phyloP scores from a whole-genome alignment of 306 rosid genomes.

The Lagenaria siceraria region DNA sequence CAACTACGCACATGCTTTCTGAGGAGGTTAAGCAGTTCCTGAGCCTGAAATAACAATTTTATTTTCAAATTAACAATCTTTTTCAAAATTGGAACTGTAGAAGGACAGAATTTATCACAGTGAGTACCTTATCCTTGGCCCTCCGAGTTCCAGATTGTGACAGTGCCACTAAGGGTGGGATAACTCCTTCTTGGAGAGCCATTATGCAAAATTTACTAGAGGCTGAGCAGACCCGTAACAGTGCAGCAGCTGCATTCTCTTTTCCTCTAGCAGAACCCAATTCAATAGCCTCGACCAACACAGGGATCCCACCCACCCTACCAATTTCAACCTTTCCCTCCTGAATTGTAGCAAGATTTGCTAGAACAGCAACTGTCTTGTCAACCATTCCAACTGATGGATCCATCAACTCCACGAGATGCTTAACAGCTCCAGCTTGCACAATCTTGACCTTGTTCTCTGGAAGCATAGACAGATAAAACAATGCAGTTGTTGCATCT shows the following conservation, averaged over 20 bases:
- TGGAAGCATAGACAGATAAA: constrained; percentile 74
- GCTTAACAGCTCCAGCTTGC: constrained; percentile 86
- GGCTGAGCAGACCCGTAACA: constrained; percentile 63
- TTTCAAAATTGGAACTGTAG: background rate
- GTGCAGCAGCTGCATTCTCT: constrained; percentile 96
- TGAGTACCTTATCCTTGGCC: constrained; percentile 82
- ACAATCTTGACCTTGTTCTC: constrained; percentile 86
- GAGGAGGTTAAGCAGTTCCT: constrained; percentile 65
- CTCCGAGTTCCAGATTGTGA: constrained; percentile 91
- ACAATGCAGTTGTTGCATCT: constrained; percentile 95
- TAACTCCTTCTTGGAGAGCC: constrained; percentile 92
- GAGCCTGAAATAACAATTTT: constrained; percentile 44
- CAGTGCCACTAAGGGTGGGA: constrained; percentile 85
- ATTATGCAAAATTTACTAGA: constrained; percentile 36
- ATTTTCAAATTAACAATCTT: background rate
- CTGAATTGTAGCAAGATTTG: constrained; percentile 79
- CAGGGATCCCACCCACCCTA: constrained; percentile 71
- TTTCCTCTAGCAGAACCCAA: constrained; percentile 93
- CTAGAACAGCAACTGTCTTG: constrained; percentile 91
- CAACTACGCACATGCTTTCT: constrained; percentile 66
- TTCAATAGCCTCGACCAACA: constrained; percentile 91
- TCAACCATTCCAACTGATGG: constrained; percentile 98
- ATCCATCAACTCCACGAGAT: constrained; percentile 95
- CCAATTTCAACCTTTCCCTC: constrained; percentile 85
- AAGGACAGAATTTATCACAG: constrained; percentile 1